phyloP scores from a whole-genome alignment of 2,329 filamentous ascomycete genomes.

The Xylaria sp. region DNA sequence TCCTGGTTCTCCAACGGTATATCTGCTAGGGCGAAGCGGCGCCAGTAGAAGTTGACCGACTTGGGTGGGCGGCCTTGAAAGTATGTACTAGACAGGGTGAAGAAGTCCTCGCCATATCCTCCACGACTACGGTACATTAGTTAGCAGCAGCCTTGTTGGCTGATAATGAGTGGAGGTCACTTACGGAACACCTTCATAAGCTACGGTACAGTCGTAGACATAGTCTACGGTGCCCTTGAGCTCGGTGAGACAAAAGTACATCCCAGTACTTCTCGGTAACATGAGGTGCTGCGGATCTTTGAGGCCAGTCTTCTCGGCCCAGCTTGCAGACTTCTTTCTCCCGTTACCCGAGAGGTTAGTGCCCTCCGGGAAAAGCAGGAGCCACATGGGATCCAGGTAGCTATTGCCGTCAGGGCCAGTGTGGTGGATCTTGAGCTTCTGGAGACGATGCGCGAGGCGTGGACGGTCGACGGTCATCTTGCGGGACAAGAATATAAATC shows the following conservation, averaged over 20 bases:
- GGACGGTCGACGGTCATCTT: conserved; percentile 83
- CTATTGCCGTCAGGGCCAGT: conserved; percentile 58
- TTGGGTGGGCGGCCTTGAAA: conserved; percentile 88
- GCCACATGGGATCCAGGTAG: conserved; percentile 83
- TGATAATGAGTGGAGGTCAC: conserved; percentile 46
- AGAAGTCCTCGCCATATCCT: conserved; percentile 88
- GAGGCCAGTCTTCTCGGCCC: conserved; percentile 77
- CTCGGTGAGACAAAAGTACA: conserved; percentile 79
- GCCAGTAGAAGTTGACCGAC: conserved; percentile 97
- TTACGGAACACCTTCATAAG: conserved; percentile 92
- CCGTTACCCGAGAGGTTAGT: conserved; percentile 79
- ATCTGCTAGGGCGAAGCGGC: conserved; percentile 77
- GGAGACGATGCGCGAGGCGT: conserved; percentile 74
- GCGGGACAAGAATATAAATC: conserved; percentile 90
- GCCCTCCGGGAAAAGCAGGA: conserved; percentile 85
- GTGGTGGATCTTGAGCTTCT: conserved; percentile 67
- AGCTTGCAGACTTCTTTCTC: conserved; percentile 71
- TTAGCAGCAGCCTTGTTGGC: not conserved
- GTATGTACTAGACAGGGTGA: conserved; percentile 85
- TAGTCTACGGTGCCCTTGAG: conserved; percentile 77
- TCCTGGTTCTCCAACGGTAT: conserved; percentile 79
- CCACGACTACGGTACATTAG: conserved; percentile 60
- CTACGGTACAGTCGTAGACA: conserved; percentile 91
- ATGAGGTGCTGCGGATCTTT: conserved; percentile 76
- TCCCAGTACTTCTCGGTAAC: conserved; percentile 79